Base-by-base conservation (phyloP, 257 asterid species). In the Eustoma russellianum region DNA sequence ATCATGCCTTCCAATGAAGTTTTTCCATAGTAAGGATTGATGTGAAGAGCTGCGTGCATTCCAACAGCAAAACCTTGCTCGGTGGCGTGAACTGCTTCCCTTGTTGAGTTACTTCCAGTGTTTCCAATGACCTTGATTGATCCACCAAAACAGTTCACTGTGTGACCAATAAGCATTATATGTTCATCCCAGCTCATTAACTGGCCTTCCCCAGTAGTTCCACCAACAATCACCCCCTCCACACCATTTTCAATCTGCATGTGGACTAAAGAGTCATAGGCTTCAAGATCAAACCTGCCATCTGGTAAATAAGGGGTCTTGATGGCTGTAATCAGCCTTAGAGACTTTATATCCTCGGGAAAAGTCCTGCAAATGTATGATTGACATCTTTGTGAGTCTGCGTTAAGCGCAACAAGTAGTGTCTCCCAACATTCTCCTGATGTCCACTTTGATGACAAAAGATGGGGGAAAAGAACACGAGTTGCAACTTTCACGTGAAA, bases 41-140 rank as follows among this genome's bases (percentile, higher is more conserved):
- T 85, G 57, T 85, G 97, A 52, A 88, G 95, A 35, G 97, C 95
- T 5, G 85, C 95, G 17, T 80, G 94, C 97, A 89, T 89, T 63
- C 97, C 97, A 24, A 89, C 95, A 5, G 88, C 95, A 68, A 86
- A 89, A 45, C 97, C 97, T 48, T 86, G 97, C 63, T 89, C 95
- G 0, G 94, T 79, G 35, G 97, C 97, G 17, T 85, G 94, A 34
- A 81, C 77, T 51, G 97, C 97, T 71, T 89, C 97, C 46, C 83
- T 73, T 17, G 95, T 83, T 7, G 95, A 86, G 87, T 89, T 86
- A 73, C 94, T 83, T 53, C 97, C 94, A 0, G 97, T 86, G 76
- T 86, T 89, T 58, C 97, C 97, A 5, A 88, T 80, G 34, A 85
- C 93, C 66, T 85, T 84, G 71, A 88, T 68, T 41, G 88, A 84